Conservation (phyloP, 169 alveolate species). For the Cystoisospora suis region DNA sequence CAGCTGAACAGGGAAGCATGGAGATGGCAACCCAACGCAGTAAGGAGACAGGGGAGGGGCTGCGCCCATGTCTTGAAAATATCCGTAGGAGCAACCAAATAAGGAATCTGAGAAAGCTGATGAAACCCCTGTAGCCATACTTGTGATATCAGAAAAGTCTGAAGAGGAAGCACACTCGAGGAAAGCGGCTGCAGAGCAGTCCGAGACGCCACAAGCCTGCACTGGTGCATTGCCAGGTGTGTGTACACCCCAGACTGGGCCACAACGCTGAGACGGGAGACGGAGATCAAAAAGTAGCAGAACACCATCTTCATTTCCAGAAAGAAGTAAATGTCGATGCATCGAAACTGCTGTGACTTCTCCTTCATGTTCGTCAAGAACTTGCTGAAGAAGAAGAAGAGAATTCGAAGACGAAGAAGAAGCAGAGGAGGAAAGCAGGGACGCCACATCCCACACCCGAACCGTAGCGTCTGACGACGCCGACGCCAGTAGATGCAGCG, state of each 20-base stretch:
- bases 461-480: constrained; percentile 66
- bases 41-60: not conserved
- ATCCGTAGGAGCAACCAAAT: not conserved
- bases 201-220: not conserved
- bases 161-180: not conserved
- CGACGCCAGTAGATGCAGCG: constrained; percentile 30
- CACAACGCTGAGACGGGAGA: constrained; percentile 14
- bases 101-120: no score
- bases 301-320: constrained; percentile 53
- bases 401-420: not conserved
- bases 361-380: constrained; percentile 58
- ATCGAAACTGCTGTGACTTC: constrained; percentile 61
- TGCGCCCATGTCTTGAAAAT: not conserved
- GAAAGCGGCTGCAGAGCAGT: not conserved
- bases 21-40: constrained; percentile 6
- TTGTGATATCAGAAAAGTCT: no score
- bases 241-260: constrained; percentile 20
- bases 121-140: no score
- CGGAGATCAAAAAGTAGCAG: constrained; percentile 62
- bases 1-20: constrained; percentile 12
- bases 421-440: not conserved
- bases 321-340: constrained; percentile 36
- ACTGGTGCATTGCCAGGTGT: not conserved
- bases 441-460: constrained; percentile 58
- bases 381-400: constrained; percentile 34